Base-by-base conservation (phyloP, 108 stramenopile genomes). In the Poteriospumella lacustris region DNA sequence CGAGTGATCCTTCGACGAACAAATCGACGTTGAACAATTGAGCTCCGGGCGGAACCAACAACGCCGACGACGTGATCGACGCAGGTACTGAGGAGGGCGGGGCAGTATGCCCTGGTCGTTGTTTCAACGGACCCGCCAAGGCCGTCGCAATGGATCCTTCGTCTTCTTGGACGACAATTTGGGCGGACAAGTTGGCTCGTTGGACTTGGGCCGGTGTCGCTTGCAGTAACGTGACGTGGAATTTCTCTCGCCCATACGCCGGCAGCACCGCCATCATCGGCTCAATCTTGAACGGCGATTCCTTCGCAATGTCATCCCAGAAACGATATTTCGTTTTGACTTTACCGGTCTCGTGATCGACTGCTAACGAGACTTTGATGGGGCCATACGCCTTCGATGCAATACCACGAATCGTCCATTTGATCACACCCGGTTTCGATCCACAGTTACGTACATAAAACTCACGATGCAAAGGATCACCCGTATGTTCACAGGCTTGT, bases 281-380 rank as follows among this genome's bases (percentile, higher is more conserved):
- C 42, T 68, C 5, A 0, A 82, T 34, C 3, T 15, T 36, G 62
- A 69, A 82, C 19, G 81, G 81, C 34, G 60, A 43, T 26, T 68
- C 68, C 36, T 73, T 73, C 26, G 70, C 41, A 9, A 73, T 12
- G 36, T 73, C 70, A 34, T 42, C 41, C 70, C 70, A 73, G 42
- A 42, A 42, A 28, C 28, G 70, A 44, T 33, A 34, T 52, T 39
- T 3, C 5, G 5, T 5, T 38, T 73, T 73, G 3, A 9, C 41
- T 42, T 31, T 5, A 19, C 39, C 9, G 9, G 36, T 67, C 12
- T 31, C 39, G 19, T 9, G 47, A 52, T 52, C 47, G 12, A 67
- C 9, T 12, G 19, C 31, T 28, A 73, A 28, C 9, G 9, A 3
- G 12, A 73, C 41, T 42, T 73, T 73, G 15, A 73, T 5, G 5